phyloP scores from a whole-genome alignment of 106 monocot species.

The Phalaenopsis equestris region DNA sequence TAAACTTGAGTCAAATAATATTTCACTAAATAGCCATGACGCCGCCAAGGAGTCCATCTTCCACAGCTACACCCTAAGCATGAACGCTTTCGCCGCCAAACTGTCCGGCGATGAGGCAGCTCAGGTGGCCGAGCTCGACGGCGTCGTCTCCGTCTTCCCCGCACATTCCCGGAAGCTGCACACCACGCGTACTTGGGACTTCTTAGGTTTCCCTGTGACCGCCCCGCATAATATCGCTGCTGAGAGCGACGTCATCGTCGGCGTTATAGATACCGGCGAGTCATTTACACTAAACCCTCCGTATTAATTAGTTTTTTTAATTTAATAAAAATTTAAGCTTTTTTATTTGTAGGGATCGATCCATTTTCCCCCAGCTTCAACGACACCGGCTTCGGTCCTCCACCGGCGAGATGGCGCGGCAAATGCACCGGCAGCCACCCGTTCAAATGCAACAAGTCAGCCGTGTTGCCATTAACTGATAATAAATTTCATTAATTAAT shows the following conservation, averaged over 20 bases:
- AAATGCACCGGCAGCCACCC: constrained; percentile 12
- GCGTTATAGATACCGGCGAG: constrained; percentile 20
- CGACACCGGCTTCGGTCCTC: constrained; percentile 24
- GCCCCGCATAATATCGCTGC: background rate
- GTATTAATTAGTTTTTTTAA: background rate
- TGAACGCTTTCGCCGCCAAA: constrained; percentile 31
- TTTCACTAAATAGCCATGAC: background rate
- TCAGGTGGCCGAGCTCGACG: constrained; percentile 4
- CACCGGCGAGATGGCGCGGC: constrained; percentile 32
- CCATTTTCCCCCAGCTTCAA: constrained; percentile 26
- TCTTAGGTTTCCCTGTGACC: constrained; percentile 18
- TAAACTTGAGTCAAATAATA: background rate
- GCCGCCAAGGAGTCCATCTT: constrained; percentile 10
- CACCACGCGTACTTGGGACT: constrained; percentile 35
- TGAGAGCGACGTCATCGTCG: constrained; percentile 30
- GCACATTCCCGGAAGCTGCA: constrained; percentile 10
- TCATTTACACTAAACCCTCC: no score
- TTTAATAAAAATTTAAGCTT: background rate
- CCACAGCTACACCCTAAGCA: constrained; percentile 27
- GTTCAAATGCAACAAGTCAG: constrained; percentile 40
- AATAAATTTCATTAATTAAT: no score
- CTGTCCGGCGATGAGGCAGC: constrained; percentile 18
- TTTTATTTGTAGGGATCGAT: constrained; percentile 12
- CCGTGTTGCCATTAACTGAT: background rate
- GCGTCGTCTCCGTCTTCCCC: constrained; percentile 31